phyloP scores from a whole-genome alignment of 2,329 filamentous ascomycete genomes.

The Phoma sp. region DNA sequence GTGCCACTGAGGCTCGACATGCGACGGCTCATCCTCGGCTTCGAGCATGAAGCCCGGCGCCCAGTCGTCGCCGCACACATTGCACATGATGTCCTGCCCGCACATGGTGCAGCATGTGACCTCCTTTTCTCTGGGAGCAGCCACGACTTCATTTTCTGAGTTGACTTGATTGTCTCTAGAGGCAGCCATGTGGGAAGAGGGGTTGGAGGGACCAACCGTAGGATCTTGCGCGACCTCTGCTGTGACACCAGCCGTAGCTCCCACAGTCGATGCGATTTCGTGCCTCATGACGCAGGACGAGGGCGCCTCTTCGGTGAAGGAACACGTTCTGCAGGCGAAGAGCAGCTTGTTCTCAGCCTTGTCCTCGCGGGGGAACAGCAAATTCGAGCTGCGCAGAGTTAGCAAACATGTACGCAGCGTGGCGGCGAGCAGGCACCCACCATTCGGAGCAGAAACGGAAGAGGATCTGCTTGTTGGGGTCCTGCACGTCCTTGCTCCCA shows the following conservation, averaged over 20 bases:
- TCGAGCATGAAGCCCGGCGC: slow-evolving; percentile 56
- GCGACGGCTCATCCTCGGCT: slow-evolving; percentile 48
- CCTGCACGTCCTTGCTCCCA: slow-evolving; percentile 21
- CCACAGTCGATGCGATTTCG: slow-evolving; percentile 86
- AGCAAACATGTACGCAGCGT: neutral
- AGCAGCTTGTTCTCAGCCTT: slow-evolving; percentile 81
- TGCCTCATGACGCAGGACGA: slow-evolving; percentile 96
- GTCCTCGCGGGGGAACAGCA: slow-evolving; percentile 97
- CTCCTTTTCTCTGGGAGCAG: slow-evolving; percentile 30
- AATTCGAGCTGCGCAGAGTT: slow-evolving; percentile 75
- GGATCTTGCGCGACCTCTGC: slow-evolving; percentile 97
- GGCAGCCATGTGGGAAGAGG: slow-evolving; percentile 39
- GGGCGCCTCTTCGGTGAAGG: slow-evolving; percentile 84
- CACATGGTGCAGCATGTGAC: slow-evolving; percentile 65
- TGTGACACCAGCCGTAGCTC: slow-evolving; percentile 95
- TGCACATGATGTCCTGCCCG: slow-evolving; percentile 64
- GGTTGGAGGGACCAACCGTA: slow-evolving; percentile 78
- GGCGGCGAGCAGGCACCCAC: slow-evolving; percentile 52
- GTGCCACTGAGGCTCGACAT: slow-evolving; percentile 30
- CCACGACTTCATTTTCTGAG: too few species aligned
- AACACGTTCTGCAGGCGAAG: slow-evolving; percentile 95
- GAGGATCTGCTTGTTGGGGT: slow-evolving; percentile 73
- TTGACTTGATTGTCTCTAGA: slow-evolving; percentile 37
- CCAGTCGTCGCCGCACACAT: slow-evolving; percentile 57
- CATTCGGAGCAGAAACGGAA: slow-evolving; percentile 99